Base-by-base conservation (phyloP, 2,329 filamentous ascomycete genomes). In the Fusarium tanahbumbuense region DNA sequence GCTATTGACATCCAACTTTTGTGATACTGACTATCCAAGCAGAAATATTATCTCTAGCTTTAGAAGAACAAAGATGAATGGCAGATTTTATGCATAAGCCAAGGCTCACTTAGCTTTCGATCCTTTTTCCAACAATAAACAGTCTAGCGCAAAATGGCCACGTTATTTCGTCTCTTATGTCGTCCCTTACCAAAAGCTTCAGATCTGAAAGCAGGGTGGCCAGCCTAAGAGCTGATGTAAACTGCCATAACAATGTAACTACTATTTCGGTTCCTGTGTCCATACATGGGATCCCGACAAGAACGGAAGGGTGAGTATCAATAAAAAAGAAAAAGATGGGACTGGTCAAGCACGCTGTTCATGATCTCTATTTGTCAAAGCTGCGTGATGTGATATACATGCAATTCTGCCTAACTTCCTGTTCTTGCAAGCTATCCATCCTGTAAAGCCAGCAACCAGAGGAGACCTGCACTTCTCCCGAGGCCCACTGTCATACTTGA, bases 391-490 rank as follows among this genome's bases (percentile, higher is more conserved):
- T 63, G 52, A 60, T 71, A 42, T 66, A 56, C 46, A 73, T 75
- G 55, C 61, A 72, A 63, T 65, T 56, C 65, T 52, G 32, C 65
- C 64, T 59, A 40, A 46, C 50, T 41, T 61, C 32, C 32, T 62
- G 55, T 55, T 45, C 65, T 46, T 56, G 44, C 28, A 60, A 52
- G 44, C 58, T 42, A 40, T 62, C 53, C 55, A 27, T 53, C 49
- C 46, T 50, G 45, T 57, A 59, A 53, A 62, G 54, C 56, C 60
- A 32, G 28, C 46, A 54, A 60, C 68, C 61, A 59, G 46, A 58
- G 34, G 65, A 78, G 78, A 78, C 73, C 78, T 79, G 77, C 78
- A 79, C 78, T 77, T 77, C 78, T 74, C 74, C 65, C 52, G 30
- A 54, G 52, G 30, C 18, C 55, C 23, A 12, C 28, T 62, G 56